Evolutionary conservation across 2,329 filamentous ascomycete species (phyloP).

Genomic region (Aciculosporium take): DNA sequence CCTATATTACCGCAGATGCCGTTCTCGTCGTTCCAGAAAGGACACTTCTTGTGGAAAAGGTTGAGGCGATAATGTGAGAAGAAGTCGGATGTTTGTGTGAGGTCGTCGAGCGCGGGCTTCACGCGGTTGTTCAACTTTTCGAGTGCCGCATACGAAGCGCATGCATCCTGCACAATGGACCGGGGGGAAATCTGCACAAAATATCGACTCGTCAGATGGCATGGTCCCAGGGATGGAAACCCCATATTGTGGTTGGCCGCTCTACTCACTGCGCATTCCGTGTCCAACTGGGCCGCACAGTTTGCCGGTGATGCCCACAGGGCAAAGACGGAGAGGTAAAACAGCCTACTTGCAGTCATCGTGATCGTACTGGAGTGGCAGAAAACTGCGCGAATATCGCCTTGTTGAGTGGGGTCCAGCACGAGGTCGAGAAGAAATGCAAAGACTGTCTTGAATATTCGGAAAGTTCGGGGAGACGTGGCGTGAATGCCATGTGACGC

Average conservation of each 20-base stretch:
- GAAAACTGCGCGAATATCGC: background rate
- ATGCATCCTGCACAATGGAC: conserved; percentile 84
- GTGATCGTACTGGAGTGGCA: conserved; percentile 31
- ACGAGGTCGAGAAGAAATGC: background rate
- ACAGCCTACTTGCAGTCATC: conserved; percentile 38
- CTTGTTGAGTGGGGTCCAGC: background rate
- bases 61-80: conserved; percentile 96
- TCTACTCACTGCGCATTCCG: conserved; percentile 39
- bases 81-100: conserved; percentile 85
- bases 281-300: conserved; percentile 27
- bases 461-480: background rate
- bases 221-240: background rate
- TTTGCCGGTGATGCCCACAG: conserved; percentile 35
- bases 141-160: conserved; percentile 82
- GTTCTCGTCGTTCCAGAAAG: conserved; percentile 88
- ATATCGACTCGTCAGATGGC: conserved; percentile 3
- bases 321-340: conserved; percentile 42
- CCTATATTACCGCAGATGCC: conserved; percentile 95
- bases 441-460: background rate
- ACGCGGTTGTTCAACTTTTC: conserved; percentile 69
- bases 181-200: conserved; percentile 65
- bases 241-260: background rate
- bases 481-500: background rate
- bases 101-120: conserved; percentile 60
- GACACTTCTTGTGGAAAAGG: conserved; percentile 84